Evolutionary conservation across 1,139 yeast genomes (phyloP).

Genomic region (Candida sojae): DNA sequence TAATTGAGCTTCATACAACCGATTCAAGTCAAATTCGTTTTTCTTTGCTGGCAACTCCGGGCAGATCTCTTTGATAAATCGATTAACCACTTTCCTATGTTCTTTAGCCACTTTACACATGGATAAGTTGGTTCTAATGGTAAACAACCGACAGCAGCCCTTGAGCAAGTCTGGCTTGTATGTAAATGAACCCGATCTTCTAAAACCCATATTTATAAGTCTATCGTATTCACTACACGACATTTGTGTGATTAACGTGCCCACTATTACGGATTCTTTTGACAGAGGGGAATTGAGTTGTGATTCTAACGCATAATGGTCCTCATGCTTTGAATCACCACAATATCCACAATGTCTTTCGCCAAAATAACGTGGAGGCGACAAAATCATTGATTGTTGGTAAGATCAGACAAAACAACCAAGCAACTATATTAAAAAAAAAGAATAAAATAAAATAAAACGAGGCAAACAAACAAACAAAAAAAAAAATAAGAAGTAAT

Average conservation of each 20-base stretch:
- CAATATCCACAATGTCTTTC: constrained; percentile 64
- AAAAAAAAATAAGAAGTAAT: background rate
- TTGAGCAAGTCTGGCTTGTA: constrained; percentile 74
- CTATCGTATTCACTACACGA: constrained; percentile 57
- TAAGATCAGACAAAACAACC: background rate
- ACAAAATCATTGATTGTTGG: constrained; percentile 4
- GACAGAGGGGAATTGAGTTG: constrained; percentile 15
- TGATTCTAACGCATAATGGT: constrained; percentile 38
- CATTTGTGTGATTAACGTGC: constrained; percentile 50
- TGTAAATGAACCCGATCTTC: constrained; percentile 75
- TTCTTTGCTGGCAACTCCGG: constrained; percentile 16
- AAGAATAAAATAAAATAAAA: background rate
- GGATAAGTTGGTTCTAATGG: constrained; percentile 64
- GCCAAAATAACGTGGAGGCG: constrained; percentile 24
- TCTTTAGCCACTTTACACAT: constrained; percentile 59
- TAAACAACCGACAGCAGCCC: constrained; percentile 80
- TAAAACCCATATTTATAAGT: constrained; percentile 69
- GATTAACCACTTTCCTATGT: constrained; percentile 63
- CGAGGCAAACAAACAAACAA: background rate
- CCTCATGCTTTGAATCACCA: constrained; percentile 42
- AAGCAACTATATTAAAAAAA: background rate
- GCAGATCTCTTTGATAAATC: constrained; percentile 51
- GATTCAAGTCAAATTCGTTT: constrained; percentile 20
- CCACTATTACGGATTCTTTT: constrained; percentile 41
- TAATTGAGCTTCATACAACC: constrained; percentile 24